Conservation (phyloP, 805 yeast species). For the Yarrowia sp. region DNA sequence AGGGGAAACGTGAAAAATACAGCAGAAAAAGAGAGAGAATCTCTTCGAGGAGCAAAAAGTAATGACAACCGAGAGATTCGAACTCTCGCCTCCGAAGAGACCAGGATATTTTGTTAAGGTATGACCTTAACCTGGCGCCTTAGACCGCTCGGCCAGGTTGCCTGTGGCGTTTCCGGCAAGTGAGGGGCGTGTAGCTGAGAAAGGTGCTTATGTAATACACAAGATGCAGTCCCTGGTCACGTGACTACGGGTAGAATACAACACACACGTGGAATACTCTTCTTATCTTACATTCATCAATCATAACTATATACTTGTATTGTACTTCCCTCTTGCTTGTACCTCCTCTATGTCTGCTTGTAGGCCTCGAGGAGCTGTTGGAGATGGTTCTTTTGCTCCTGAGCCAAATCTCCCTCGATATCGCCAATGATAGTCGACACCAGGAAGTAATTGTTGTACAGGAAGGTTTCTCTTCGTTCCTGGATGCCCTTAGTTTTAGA, state of each 20-base stretch:
- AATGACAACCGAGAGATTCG: constrained; percentile 38
- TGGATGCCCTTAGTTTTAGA: constrained; percentile 46
- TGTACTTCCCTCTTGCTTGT: no score
- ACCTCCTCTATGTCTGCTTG: constrained; percentile 34
- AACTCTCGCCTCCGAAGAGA: constrained; percentile 39
- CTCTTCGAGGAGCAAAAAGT: not conserved
- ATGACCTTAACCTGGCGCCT: constrained; percentile 40
- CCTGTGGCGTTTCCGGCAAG: constrained; percentile 10
- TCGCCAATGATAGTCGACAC: constrained; percentile 63
- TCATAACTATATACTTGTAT: constrained; percentile 17
- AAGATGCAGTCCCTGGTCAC: no score
- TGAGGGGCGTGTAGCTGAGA: not conserved
- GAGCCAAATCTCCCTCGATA: constrained; percentile 55
- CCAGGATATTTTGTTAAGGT: constrained; percentile 30
- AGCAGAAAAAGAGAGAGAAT: not conserved
- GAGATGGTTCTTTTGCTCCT: constrained; percentile 56
- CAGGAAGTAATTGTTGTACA: constrained; percentile 74
- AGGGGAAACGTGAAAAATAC: not conserved
- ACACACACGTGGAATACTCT: no score
- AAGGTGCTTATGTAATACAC: not conserved
- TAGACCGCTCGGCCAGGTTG: constrained; percentile 40
- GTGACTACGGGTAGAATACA: no score
- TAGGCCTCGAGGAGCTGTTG: constrained; percentile 56
- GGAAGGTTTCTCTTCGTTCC: constrained; percentile 62
- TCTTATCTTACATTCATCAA: not conserved